These are phyloP conservation scores for Solanum infundibuliforme DNA, from an alignment of 257 asterid species.

Conservation along the genomic window DNA sequence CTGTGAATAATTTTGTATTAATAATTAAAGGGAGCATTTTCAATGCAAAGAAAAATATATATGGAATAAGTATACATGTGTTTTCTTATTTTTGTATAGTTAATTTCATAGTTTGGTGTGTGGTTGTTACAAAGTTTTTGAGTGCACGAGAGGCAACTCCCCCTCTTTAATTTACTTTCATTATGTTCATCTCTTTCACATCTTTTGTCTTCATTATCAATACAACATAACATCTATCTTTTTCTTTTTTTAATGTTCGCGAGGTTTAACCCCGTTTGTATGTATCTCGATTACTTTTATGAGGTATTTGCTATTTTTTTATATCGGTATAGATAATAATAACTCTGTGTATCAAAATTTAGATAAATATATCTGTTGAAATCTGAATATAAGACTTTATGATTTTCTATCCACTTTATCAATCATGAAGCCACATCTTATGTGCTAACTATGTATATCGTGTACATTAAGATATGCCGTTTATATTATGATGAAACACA, in stretches of 20 bases:
- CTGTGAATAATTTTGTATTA: constrained; percentile 5
- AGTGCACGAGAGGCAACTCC: constrained; percentile 34
- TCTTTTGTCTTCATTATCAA: neutral
- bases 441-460: too few relatives aligned
- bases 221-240: neutral
- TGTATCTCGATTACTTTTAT: neutral
- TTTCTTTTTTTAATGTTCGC: too few relatives aligned
- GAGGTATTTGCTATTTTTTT: neutral
- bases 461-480: neutral
- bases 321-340: neutral
- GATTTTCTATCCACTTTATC: neutral
- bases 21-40: neutral
- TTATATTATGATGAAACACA: neutral
- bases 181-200: neutral
- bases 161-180: neutral
- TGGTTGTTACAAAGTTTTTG: constrained; percentile 15
- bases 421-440: neutral
- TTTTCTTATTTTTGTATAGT: neutral
- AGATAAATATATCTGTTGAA: rapidly evolving
- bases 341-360: neutral
- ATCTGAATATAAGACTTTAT: neutral
- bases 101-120: constrained; percentile 6
- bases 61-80: neutral
- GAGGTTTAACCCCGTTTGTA: too few relatives aligned
- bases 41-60: constrained; percentile 8